These are phyloP conservation scores for Leptographium wingfieldii DNA, from an alignment of 2,329 filamentous ascomycete species.

Conservation along the genomic window DNA sequence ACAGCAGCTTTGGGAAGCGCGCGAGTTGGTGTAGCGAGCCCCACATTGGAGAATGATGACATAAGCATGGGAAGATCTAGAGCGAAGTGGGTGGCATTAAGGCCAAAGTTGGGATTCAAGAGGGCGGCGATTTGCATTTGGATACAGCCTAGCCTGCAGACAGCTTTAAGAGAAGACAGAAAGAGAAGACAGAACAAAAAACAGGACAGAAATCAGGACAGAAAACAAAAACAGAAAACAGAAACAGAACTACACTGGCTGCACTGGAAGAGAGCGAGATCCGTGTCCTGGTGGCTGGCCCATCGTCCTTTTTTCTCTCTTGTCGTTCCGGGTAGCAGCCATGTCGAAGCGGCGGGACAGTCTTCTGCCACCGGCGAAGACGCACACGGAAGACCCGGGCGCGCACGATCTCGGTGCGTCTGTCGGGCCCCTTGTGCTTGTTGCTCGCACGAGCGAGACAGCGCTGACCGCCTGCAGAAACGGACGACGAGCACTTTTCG, in stretches of 20 bases:
- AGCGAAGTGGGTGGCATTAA: not conserved
- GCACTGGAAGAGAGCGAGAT: not conserved
- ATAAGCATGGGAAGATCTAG: not conserved
- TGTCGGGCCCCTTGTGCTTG: not conserved
- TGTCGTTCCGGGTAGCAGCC: not conserved
- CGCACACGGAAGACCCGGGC: conserved; percentile 39
- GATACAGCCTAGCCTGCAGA: not conserved
- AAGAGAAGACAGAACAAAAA: not conserved
- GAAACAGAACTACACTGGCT: no score
- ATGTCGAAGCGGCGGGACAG: conserved; percentile 21
- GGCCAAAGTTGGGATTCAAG: not conserved
- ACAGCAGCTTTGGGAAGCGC: not conserved
- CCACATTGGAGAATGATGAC: not conserved
- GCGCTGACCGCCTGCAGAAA: conserved; percentile 22
- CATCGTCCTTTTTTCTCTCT: not conserved
- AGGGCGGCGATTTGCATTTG: not conserved
- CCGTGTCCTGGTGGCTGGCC: not conserved
- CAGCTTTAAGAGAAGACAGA: not conserved
- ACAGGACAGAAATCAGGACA: not conserved
- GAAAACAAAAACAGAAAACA: not conserved
- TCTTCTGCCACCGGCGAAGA: conserved; percentile 27
- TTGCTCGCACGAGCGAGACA: not conserved
- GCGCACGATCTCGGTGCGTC: conserved; percentile 44
- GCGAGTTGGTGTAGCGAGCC: not conserved
- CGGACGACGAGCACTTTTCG: conserved; percentile 58